Evolutionary conservation across 78 protist genomes (phyloP).

Genomic region (Speleostelium caveatum): DNA sequence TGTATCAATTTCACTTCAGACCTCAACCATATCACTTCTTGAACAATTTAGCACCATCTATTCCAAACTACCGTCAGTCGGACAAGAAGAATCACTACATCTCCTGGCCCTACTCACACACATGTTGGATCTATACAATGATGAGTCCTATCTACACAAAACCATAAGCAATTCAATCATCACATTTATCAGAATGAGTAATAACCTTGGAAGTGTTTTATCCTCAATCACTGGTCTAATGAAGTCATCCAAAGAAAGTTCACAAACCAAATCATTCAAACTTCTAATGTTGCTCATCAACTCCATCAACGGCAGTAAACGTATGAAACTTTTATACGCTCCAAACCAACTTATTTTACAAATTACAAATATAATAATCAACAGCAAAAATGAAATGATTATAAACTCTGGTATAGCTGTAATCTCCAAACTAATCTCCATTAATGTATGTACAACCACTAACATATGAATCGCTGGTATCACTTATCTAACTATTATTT

Average conservation of each 20-base stretch:
- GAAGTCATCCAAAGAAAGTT: neutral
- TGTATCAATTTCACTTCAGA: conserved; percentile 13
- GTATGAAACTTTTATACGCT: conserved; percentile 13
- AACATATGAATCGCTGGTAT: neutral
- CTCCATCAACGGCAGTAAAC: conserved; percentile 23
- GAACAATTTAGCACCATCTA: conserved; percentile 8
- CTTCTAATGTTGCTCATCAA: neutral
- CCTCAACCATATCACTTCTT: conserved; percentile 8
- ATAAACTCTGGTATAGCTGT: conserved; percentile 7
- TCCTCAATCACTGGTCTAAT: neutral
- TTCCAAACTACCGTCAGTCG: neutral
- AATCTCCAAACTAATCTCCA: conserved; percentile 13
- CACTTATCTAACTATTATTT: neutral
- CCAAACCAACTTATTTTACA: neutral
- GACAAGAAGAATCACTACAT: conserved; percentile 1
- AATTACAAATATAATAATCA: conserved; percentile 4
- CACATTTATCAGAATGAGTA: neutral
- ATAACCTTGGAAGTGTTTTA: conserved; percentile 13
- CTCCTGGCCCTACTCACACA: neutral
- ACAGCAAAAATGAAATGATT: neutral
- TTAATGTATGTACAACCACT: conserved; percentile 3
- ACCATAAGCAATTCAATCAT: neutral
- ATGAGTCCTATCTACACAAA: conserved; percentile 20
- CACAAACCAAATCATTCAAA: conserved; percentile 4
- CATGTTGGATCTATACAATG: conserved; percentile 1